Evolutionary conservation across 805 yeast genomes (phyloP), one percentile per base, ranked within the genome.

Genomic region (Wickerhamomyces canadensis): DNA sequence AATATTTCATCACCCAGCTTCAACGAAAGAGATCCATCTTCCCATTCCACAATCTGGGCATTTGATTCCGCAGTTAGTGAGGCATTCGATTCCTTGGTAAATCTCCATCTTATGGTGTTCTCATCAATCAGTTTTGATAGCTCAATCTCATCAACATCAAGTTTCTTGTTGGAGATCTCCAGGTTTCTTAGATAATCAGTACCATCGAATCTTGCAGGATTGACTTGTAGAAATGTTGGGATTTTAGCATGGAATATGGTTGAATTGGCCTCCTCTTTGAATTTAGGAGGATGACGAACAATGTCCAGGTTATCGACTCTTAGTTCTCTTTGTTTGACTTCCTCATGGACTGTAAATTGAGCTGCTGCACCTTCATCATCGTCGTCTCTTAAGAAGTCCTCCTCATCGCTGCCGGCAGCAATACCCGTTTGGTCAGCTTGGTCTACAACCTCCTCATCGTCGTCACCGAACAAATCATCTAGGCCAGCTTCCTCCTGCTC

Each of bases 31-130:
- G 86, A 70, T 1, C 98, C 98, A 61, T 93, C 98, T 38, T 84
- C 82, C 98, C 98, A 93, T 58, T 86, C 84, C 25, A 93, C 74
- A 39, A 91, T 78, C 54, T 89, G 86, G 5, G 96, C 80, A 55
- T 93, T 93, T 9, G 95, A 82, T 57, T 88, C 95, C 50, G 84
- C 84, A 52, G 76, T 74, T 46, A 89, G 77, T 0, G 51, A 37
- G 15, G 62, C 58, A n/a, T 74, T 75, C 6, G 47, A 37, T 42
- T 78, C 80, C 41, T 82, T 76, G 13, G 87, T 82, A 59, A 89
- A 91, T 61, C 95, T 77, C 98, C 98, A 93, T 55, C 98, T 76
- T 24, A 93, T 69, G 0, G 96, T 87, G 58, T 88, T 91, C 52
- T 84, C 88, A 44, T 81, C 86, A 38, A 76, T 69, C 24, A 82